Evolutionary conservation across 1,284 basidiomycete genomes (phyloP).

Genomic region (Tilletia indica): DNA sequence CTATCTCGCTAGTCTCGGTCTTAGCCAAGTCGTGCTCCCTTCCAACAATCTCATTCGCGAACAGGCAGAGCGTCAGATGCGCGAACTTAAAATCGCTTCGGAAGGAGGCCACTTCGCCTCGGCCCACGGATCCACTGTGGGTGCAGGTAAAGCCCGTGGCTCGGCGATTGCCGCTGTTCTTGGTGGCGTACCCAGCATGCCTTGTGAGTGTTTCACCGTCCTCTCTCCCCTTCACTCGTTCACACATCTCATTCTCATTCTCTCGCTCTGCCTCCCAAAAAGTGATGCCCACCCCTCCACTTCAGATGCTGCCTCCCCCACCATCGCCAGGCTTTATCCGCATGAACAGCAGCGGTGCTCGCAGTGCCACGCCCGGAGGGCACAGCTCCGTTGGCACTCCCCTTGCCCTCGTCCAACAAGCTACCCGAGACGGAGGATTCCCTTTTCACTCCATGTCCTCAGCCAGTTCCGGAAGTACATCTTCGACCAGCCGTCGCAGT

Average conservation of each 20-base stretch:
- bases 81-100: conserved; percentile 33
- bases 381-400: background rate
- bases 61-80: conserved; percentile 17
- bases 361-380: background rate
- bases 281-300: conserved; percentile 42
- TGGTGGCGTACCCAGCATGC: conserved; percentile 47
- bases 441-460: background rate
- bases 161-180: conserved; percentile 37
- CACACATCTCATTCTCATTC: background rate
- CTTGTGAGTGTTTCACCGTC: conserved; percentile 18
- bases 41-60: conserved; percentile 19
- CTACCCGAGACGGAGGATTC: conserved; percentile 9
- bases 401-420: conserved; percentile 14
- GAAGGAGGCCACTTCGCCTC: conserved; percentile 23
- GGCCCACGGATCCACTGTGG: background rate
- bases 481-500: background rate
- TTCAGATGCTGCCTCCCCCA: conserved; percentile 46
- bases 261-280: background rate
- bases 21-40: conserved; percentile 38
- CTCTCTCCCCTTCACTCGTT: background rate
- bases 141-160: conserved; percentile 31
- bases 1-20: conserved; percentile 35
- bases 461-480: background rate
- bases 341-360: background rate
- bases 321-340: conserved; percentile 28